Base-by-base conservation (phyloP, 1,139 yeast genomes). In the Yamadazyma spencermartinsiae region DNA sequence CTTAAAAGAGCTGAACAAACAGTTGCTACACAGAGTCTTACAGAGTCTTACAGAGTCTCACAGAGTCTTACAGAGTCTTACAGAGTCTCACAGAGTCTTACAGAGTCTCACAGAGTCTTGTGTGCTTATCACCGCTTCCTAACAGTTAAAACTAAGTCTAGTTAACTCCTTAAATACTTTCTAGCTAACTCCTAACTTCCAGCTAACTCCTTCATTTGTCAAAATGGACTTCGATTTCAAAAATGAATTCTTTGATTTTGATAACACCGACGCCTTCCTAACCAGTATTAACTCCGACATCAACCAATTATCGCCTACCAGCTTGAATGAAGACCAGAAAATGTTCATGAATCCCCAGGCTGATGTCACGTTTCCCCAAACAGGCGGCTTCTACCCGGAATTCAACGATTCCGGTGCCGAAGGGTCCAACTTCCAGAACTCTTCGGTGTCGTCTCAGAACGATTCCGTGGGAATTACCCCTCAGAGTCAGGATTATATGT, bases 261-360 rank as follows among this genome's bases (percentile, higher is more conserved):
- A 62, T 24, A 51, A 59, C 31, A 58, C 72, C 20, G 71, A 68
- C 43, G 59, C 51, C 39, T 67, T 68, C 39, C 54, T 68, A 37
- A 62, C 56, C 38, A 55, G 58, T 32, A 58, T 68, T 16, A 58
- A 20, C 10, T 20, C 23, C 10, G 9, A 11, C 13, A 5, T 24
- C 26, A 24, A 11, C 14, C 29, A 26, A 13, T 29, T 43, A 11
- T 36, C 44, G 14, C 48, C 48, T 2, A 31, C 32, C 18, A 39
- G 44, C 28, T 26, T 42, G 21, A 37, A 17, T 18, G 47, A 37
- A 9, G 39, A 42, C 16, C 38, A 48, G 5, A 26, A 26, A 14
- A 14, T 5, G 10, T 12, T 13, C 8, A 26, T 26, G 16, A 26
- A 26, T 10, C 27, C n/a, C n/a, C n/a, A n/a, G n/a, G n/a, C n/a